Base-by-base conservation (phyloP, 352 stramenopile genomes). In the Phytophthora rubi region DNA sequence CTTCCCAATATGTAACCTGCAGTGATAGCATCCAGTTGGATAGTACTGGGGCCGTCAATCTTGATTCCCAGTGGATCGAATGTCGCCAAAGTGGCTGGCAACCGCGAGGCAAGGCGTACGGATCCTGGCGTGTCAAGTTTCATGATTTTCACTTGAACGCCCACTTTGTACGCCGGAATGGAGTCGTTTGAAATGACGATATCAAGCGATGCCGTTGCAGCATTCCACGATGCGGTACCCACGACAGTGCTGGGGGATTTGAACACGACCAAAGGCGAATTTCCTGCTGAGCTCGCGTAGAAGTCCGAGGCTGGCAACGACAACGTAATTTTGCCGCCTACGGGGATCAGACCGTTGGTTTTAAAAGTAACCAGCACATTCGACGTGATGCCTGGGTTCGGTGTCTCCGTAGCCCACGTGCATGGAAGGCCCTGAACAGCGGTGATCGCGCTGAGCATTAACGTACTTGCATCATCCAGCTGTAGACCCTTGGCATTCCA, bases 11-110 rank as follows among this genome's bases (percentile, higher is more conserved):
- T 69, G 21, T 73, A 65, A 0, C 84, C 84, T 37, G 81, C 42
- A 0, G 58, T 66, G 33, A 90, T 85, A 2, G 58, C 71, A 37
- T 89, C 82, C 45, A 92, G 56, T 7, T 64, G 18, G n/a, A 90
- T 39, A 6, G 33, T 7, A 45, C 66, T 85, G 8, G 82, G 80
- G 0, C 82, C 82, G 53, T 92, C 84, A n/a, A 92, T 90, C 7
- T 75, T 2, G 26, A 79, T 53, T 4, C 75, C 77, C 26, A 56
- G 35, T 7, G 70, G 23, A 53, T 92, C 82, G 12, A 77, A 80
- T 10, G 81, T 92, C 18, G 75, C 76, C 13, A 89, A 39, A 1
- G 68, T 70, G 3, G 69, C 77, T 12, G 65, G 45, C 6, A 53
- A 33, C 62, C 72, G 68, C 1, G 42, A 67, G 1, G 55, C 68